Percentiles rank a stretch among this genome's conserved stretches.
phyloP scores from a whole-genome alignment of 495 filamentous ascomycete species.

The Lophiotrema nucula region DNA sequence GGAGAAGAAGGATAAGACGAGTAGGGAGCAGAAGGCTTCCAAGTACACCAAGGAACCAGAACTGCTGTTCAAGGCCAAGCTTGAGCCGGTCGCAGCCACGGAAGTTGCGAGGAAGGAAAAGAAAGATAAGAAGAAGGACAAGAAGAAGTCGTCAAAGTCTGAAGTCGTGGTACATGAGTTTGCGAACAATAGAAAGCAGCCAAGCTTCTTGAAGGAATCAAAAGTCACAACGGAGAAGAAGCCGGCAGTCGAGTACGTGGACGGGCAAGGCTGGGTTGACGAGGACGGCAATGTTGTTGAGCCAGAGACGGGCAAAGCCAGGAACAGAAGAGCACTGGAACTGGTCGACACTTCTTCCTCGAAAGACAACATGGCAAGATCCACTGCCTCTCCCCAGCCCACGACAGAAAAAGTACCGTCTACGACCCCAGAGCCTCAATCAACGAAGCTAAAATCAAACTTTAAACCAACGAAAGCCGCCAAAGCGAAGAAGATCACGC shows the following conservation, averaged over 20 bases:
- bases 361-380: neutral
- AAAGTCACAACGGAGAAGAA: conserved; percentile 45
- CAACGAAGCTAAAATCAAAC: conserved; percentile 6
- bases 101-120: conserved; percentile 34
- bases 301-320: conserved; percentile 37
- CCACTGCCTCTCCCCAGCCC: conserved; percentile 1
- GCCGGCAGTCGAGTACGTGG: conserved; percentile 55
- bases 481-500: conserved; percentile 12
- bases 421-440: conserved; percentile 3
- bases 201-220: conserved; percentile 64
- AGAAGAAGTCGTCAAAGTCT: conserved; percentile 51
- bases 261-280: conserved; percentile 89
- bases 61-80: conserved; percentile 75
- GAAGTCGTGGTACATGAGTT: conserved; percentile 77
- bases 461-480: conserved; percentile 3
- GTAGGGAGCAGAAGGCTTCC: conserved; percentile 66
- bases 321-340: conserved; percentile 28
- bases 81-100: conserved; percentile 59
- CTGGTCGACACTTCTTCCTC: conserved; percentile 3
- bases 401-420: conserved; percentile 6
- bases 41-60: conserved; percentile 77
- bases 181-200: conserved; percentile 70
- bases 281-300: conserved; percentile 74
- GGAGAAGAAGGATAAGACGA: conserved; percentile 36
- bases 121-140: conserved; percentile 49